Evolutionary conservation across 768 basidiomycete species (phyloP), one percentile per base, ranked within the genome.

Genomic region (Chalciporus pseudorubinellus): DNA sequence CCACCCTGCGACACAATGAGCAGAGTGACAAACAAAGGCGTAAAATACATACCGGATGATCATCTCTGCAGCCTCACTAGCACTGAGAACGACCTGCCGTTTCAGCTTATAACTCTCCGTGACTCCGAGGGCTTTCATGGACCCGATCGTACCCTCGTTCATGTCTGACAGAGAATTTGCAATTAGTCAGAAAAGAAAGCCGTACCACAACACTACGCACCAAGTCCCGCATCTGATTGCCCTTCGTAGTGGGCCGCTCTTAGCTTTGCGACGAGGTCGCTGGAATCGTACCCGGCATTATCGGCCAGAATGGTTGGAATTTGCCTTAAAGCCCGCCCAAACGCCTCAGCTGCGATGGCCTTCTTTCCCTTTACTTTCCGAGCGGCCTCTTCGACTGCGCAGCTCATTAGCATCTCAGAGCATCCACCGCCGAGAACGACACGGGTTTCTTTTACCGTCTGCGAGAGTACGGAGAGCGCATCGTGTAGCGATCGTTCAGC

Each of bases 61-160:
- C 95, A 98, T 98, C 77, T 98, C 97, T 2, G 92, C 89, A 16
- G 95, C 97, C 67, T 99, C 97, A 51, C 85, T 92, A 1, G 97
- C 95, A 63, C 92, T 95, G 42, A 90, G 72, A 4, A 99, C 87
- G 1, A 98, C 95, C 70, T 98, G 95, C 36, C 87, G 78, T 75
- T 99, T 99, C 57, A 99, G 77, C 76, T 98, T 98, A 74, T 92
- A 99, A 60, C 91, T 94, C 74, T 99, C 95, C 0, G 95, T 98
- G 33, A 99, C 73, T 28, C 97, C 97, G 11, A 95, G 75, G 43
- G 83, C 71, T 59, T 71, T 77, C 97, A 99, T 98, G 7, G 92
- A 94, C 0, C 81, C 93, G 49, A 99, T 85, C 1, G 74, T 71
- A 3, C 92, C 95, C 40, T 83, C 64, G 28, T 92, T 81, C 94